Evolutionary conservation across 805 yeast species (phyloP).

Genomic region (Metschnikowia arizonensis): DNA sequence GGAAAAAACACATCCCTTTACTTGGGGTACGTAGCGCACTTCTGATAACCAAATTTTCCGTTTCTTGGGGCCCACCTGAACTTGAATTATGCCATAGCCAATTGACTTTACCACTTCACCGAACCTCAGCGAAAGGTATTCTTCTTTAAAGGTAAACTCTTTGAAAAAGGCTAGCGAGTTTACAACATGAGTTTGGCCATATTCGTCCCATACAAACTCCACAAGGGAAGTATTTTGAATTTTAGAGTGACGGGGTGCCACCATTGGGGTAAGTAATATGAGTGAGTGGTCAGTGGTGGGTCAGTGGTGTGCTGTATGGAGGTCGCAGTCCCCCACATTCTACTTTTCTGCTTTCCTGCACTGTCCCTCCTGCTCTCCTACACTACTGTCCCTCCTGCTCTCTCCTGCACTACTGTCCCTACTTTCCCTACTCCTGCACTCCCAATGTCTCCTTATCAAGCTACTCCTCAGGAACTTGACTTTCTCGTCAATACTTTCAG

Average conservation of each 20-base stretch:
- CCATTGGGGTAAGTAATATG: too few species aligned
- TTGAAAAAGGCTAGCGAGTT: slow-evolving; percentile 1
- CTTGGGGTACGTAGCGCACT: neutral
- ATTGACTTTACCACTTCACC: neutral
- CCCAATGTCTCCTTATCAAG: neutral
- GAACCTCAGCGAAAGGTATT: neutral
- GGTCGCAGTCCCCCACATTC: neutral
- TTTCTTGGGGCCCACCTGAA: neutral
- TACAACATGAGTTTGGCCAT: neutral
- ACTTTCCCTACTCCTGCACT: too few species aligned
- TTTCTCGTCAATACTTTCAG: slow-evolving; percentile 42
- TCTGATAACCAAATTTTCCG: neutral
- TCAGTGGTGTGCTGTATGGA: too few species aligned
- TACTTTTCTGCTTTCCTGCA: too few species aligned
- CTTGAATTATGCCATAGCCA: neutral
- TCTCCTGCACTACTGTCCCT: too few species aligned
- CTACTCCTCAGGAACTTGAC: slow-evolving; percentile 43
- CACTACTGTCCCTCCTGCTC: too few species aligned
- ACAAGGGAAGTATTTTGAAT: too few species aligned
- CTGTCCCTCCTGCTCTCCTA: too few species aligned
- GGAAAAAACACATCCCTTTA: slow-evolving; percentile 1
- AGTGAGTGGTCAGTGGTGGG: too few species aligned
- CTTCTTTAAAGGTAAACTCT: neutral
- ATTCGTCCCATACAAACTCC: neutral
- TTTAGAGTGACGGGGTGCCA: neutral